phyloP scores from a whole-genome alignment of 108 stramenopile genomes.

The Craspedostauros australis region DNA sequence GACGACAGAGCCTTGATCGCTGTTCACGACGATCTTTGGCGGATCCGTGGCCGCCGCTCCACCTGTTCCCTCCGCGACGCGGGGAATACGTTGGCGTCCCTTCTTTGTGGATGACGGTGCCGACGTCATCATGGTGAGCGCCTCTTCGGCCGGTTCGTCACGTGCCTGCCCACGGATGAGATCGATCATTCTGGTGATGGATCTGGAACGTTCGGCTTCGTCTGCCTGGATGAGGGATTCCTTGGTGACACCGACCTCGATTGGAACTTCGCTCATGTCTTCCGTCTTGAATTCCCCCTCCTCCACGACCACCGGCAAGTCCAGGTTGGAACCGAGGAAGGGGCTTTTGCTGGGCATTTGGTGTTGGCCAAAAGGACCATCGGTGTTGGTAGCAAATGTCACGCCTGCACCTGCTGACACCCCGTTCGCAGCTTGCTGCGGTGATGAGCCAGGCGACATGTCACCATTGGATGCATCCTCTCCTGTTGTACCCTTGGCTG shows the following conservation, averaged over 20 bases:
- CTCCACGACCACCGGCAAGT: too few species aligned
- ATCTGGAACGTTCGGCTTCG: conserved; percentile 42
- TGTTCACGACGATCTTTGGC: conserved; percentile 48
- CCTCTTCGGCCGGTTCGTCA: conserved; percentile 18
- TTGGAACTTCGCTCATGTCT: background rate
- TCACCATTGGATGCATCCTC: too few species aligned
- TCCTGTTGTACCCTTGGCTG: too few species aligned
- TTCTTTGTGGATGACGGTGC: background rate
- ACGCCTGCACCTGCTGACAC: too few species aligned
- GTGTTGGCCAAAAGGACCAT: too few species aligned
- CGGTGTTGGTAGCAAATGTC: too few species aligned
- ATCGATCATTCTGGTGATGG: conserved; percentile 64
- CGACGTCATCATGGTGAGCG: background rate
- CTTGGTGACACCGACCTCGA: conserved; percentile 32
- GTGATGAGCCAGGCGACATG: too few species aligned
- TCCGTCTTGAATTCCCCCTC: too few species aligned
- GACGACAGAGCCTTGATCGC: conserved; percentile 50
- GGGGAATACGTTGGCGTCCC: background rate
- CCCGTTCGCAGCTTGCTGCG: too few species aligned
- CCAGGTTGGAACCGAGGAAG: too few species aligned
- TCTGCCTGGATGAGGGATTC: conserved; percentile 36
- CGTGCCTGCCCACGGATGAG: conserved; percentile 44
- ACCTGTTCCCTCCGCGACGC: background rate
- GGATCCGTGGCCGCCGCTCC: conserved; percentile 2
- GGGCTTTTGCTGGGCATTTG: too few species aligned